phyloP scores from a whole-genome alignment of 805 yeast genomes.

The Kodamaea fukazawae region DNA sequence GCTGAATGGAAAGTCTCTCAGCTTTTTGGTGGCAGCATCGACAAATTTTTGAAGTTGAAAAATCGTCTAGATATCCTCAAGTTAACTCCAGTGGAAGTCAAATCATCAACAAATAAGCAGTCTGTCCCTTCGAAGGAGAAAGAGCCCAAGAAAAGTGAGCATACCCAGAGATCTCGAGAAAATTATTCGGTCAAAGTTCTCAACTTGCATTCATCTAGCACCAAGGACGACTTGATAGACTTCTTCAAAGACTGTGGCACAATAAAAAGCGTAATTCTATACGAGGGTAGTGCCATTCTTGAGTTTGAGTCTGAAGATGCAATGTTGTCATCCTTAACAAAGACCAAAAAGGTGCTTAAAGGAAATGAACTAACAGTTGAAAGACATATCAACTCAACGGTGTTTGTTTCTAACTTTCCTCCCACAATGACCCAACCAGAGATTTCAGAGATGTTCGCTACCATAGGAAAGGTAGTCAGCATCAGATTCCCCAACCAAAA shows the following conservation, averaged over 20 bases:
- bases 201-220: slow-evolving; percentile 41
- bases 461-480: slow-evolving; percentile 39
- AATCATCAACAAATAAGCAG: too few relatives aligned
- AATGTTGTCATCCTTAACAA: slow-evolving; percentile 59
- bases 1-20: slow-evolving; percentile 44
- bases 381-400: slow-evolving; percentile 46
- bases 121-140: too few relatives aligned
- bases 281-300: slow-evolving; percentile 43
- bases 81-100: too few relatives aligned
- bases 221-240: slow-evolving; percentile 36
- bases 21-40: slow-evolving; percentile 27
- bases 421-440: slow-evolving; percentile 44
- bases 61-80: too few relatives aligned
- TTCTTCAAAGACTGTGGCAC: slow-evolving; percentile 64
- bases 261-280: slow-evolving; percentile 35
- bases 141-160: slow-evolving; percentile 19
- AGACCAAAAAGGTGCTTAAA: slow-evolving; percentile 47
- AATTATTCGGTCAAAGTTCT: slow-evolving; percentile 52
- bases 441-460: slow-evolving; percentile 39
- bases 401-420: slow-evolving; percentile 78
- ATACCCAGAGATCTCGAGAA: slow-evolving; percentile 52
- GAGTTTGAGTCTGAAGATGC: slow-evolving; percentile 52
- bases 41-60: too few relatives aligned
- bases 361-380: slow-evolving; percentile 45
- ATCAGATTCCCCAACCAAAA: slow-evolving; percentile 65